phyloP scores from a whole-genome alignment of 768 basidiomycete genomes.

The Lyophyllum shimeji region DNA sequence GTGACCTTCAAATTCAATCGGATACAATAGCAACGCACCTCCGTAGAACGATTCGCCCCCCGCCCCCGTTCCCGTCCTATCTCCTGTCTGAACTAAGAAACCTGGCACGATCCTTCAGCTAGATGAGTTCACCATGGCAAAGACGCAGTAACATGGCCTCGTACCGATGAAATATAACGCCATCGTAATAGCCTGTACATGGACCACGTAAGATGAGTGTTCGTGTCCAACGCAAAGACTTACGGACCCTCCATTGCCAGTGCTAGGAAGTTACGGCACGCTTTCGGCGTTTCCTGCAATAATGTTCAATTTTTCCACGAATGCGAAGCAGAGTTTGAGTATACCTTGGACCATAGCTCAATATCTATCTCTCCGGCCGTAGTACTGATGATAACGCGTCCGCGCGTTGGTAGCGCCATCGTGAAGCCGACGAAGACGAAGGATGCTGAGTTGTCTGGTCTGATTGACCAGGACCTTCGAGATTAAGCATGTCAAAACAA shows the following conservation, averaged over 20 bases:
- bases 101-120: conserved; percentile 69
- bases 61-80: conserved; percentile 85
- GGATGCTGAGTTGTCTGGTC: background rate
- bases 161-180: conserved; percentile 90
- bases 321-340: conserved; percentile 6
- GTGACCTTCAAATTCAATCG: background rate
- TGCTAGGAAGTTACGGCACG: conserved; percentile 89
- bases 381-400: conserved; percentile 85
- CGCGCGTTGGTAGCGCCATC: conserved; percentile 88
- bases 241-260: conserved; percentile 86
- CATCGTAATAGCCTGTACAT: conserved; percentile 87
- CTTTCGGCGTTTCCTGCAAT: conserved; percentile 84
- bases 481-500: background rate
- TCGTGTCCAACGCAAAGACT: conserved; percentile 14
- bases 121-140: background rate
- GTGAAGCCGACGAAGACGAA: background rate
- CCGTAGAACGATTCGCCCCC: conserved; percentile 97
- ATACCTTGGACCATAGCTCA: conserved; percentile 90
- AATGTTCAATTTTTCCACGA: background rate
- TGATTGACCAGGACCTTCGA: background rate
- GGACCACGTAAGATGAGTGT: background rate
- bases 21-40: conserved; percentile 39
- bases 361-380: conserved; percentile 88
- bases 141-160: conserved; percentile 1
- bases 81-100: conserved; percentile 95